Evolutionary conservation across 73 alveolate genomes (phyloP).

Genomic region (Paramecium primaurelia): DNA sequence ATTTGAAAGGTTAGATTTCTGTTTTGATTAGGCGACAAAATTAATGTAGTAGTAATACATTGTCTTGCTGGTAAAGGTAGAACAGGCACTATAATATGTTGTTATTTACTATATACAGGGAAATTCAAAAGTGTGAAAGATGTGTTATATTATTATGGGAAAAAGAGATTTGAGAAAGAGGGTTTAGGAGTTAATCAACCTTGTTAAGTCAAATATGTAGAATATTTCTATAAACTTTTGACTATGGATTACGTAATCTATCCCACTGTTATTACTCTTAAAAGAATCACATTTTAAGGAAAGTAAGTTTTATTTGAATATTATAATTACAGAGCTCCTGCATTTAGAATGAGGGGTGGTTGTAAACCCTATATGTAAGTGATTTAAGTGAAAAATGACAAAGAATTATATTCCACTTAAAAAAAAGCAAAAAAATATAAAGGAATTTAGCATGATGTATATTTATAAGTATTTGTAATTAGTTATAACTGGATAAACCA

Average conservation of each 20-base stretch:
- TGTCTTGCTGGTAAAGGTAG: conserved; percentile 88
- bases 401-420: conserved; percentile 57
- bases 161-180: conserved; percentile 56
- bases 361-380: conserved; percentile 69
- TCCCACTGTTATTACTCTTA: conserved; percentile 24
- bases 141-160: conserved; percentile 73
- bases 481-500: neutral
- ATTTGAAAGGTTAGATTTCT: neutral
- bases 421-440: neutral
- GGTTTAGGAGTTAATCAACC: conserved; percentile 83
- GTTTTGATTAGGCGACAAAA: neutral
- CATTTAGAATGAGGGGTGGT: conserved; percentile 62
- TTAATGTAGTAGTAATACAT: conserved; percentile 65
- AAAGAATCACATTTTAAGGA: conserved; percentile 45
- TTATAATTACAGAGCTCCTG: conserved; percentile 51
- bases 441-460: neutral
- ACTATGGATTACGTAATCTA: neutral
- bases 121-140: conserved; percentile 65
- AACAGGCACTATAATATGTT: conserved; percentile 79
- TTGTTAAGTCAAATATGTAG: conserved; percentile 66
- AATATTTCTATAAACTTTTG: conserved; percentile 62
- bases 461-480: neutral
- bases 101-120: conserved; percentile 72
- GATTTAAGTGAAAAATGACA: conserved; percentile 63
- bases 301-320: neutral